These are phyloP conservation scores for Apiospora aurea DNA, from an alignment of 2,329 filamentous ascomycete genomes.

Conservation along the genomic window DNA sequence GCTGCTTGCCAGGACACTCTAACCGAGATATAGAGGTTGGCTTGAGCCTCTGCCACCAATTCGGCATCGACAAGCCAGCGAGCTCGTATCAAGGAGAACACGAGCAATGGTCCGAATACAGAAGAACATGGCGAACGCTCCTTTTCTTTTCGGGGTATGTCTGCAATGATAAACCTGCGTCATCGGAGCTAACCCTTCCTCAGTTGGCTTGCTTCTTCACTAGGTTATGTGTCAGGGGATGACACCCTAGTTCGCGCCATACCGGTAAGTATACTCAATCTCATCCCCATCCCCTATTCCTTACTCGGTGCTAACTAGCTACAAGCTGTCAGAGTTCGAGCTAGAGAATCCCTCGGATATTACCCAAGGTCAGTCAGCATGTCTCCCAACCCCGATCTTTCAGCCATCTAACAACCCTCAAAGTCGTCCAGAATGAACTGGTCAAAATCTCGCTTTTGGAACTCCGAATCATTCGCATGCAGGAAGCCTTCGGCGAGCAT, in stretches of 20 bases:
- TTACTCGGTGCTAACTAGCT: neutral
- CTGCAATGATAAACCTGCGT: neutral
- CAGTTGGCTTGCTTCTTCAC: neutral
- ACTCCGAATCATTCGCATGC: constrained; percentile 5
- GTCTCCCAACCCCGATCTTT: too few species aligned
- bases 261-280: neutral
- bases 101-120: neutral
- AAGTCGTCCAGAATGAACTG: neutral
- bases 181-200: neutral
- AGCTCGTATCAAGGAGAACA: neutral
- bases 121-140: neutral
- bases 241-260: neutral
- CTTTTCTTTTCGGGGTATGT: neutral
- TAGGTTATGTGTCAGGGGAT: neutral
- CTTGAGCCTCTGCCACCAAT: neutral
- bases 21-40: constrained; percentile 2
- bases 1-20: neutral
- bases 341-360: neutral
- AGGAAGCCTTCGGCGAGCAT: constrained; percentile 11
- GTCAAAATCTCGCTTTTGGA: neutral
- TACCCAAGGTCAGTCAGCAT: neutral
- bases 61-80: neutral
- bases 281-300: neutral
- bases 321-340: neutral
- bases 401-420: neutral